phyloP scores from a whole-genome alignment of 768 basidiomycete species.

The Lentinula raphanica region DNA sequence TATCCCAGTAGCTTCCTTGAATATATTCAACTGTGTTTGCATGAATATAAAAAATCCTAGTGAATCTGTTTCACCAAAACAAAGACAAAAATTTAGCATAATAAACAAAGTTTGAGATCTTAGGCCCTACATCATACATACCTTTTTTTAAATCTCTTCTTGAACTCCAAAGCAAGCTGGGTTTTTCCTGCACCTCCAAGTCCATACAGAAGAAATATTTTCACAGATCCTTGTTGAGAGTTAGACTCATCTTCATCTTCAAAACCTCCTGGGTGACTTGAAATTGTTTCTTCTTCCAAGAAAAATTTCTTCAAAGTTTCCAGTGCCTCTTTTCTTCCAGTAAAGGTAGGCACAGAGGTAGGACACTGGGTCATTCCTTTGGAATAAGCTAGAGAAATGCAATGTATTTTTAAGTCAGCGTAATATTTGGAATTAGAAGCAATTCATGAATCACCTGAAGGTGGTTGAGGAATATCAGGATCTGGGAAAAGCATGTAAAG shows the following conservation, averaged over 20 bases:
- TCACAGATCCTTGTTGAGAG: too few relatives aligned
- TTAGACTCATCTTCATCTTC: too few relatives aligned
- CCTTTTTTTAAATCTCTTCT: background rate
- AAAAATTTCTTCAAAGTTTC: background rate
- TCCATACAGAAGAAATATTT: background rate
- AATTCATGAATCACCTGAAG: background rate
- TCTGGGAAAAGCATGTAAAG: background rate
- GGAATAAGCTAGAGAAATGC: background rate
- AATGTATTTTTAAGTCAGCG: background rate
- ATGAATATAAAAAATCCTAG: background rate
- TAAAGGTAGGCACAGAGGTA: background rate
- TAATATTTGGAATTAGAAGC: too few relatives aligned
- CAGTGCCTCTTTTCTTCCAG: background rate
- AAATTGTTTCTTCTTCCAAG: background rate
- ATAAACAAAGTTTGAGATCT: too few relatives aligned
- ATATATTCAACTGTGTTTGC: background rate
- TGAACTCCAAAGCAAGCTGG: constrained; percentile 2
- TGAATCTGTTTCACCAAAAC: too few relatives aligned
- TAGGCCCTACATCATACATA: too few relatives aligned
- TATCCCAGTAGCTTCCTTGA: background rate
- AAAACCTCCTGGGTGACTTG: too few relatives aligned
- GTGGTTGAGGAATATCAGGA: background rate
- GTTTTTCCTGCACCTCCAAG: constrained; percentile 6
- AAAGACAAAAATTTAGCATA: background rate
- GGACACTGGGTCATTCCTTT: background rate